A percentile compares a stretch with the other conserved stretches of the same genome.
Conservation (phyloP, 2,329 filamentous ascomycete genomes). For the Pochonia chlamydosporia region DNA sequence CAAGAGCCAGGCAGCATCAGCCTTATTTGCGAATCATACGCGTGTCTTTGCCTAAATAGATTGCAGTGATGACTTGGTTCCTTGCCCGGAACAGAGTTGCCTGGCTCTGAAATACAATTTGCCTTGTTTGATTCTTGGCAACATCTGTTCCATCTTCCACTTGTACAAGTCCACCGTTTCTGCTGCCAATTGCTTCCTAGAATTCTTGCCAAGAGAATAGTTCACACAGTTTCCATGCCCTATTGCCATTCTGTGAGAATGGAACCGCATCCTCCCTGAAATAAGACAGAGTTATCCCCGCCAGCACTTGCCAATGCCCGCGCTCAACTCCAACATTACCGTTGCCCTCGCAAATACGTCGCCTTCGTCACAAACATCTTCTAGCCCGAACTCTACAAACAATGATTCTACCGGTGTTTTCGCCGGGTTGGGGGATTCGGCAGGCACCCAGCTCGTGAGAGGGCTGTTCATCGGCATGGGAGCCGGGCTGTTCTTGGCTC, state of each 20-base stretch:
- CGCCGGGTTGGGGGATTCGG: background rate
- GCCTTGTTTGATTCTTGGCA: no score
- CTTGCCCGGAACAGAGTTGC: no score
- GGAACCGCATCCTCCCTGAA: background rate
- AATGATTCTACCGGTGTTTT: background rate
- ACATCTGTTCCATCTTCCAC: no score
- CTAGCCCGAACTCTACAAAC: background rate
- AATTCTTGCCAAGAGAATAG: background rate
- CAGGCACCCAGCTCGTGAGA: background rate
- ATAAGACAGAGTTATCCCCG: background rate
- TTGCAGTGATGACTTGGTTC: no score
- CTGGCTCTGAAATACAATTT: no score
- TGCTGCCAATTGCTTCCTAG: no score
- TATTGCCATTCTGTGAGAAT: background rate
- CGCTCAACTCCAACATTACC: background rate
- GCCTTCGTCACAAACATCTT: background rate
- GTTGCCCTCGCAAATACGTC: background rate
- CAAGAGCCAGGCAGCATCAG: background rate
- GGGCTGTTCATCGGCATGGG: slow-evolving; percentile 3
- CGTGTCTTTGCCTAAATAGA: background rate
- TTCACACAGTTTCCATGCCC: background rate
- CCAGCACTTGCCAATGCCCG: background rate
- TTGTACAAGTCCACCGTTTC: no score
- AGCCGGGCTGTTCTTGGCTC: background rate
- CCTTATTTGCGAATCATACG: background rate